Evolutionary conservation across 495 filamentous ascomycete genomes (phyloP).

Genomic region (Podospora pseudoanserina): DNA sequence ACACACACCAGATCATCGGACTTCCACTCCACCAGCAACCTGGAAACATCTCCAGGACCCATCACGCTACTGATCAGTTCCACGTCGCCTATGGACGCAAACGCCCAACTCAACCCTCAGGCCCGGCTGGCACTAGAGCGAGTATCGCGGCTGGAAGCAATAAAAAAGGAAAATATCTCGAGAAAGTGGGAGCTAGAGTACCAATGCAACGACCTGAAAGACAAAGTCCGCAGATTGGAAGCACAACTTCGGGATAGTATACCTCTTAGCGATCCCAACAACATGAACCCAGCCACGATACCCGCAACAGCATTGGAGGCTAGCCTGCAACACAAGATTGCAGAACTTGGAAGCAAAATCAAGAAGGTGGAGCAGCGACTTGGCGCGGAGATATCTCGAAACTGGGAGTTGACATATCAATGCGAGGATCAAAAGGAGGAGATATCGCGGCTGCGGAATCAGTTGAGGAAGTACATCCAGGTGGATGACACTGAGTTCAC

Average conservation of each 20-base stretch:
- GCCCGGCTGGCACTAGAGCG: not conserved
- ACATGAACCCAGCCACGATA: not conserved
- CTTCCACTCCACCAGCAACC: not conserved
- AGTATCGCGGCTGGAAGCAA: not conserved
- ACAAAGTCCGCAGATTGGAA: not conserved
- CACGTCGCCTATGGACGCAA: not conserved
- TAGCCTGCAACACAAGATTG: not conserved
- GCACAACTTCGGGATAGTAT: not conserved
- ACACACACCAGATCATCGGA: not conserved
- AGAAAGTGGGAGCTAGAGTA: conserved; percentile 6
- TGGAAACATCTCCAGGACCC: not conserved
- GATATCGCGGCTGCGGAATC: not conserved
- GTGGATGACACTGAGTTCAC: not conserved
- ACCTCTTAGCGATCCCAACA: not conserved
- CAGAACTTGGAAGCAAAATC: not conserved
- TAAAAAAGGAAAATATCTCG: not conserved
- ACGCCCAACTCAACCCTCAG: not conserved
- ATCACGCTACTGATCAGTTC: not conserved
- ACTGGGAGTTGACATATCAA: not conserved
- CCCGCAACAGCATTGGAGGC: not conserved
- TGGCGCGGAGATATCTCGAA: not conserved
- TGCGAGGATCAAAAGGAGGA: not conserved
- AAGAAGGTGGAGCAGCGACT: conserved; percentile 1
- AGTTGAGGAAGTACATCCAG: not conserved
- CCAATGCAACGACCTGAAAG: not conserved